These are phyloP conservation scores for Corynespora cassiicola DNA, from an alignment of 2,329 filamentous ascomycete species.

Conservation along the genomic window DNA sequence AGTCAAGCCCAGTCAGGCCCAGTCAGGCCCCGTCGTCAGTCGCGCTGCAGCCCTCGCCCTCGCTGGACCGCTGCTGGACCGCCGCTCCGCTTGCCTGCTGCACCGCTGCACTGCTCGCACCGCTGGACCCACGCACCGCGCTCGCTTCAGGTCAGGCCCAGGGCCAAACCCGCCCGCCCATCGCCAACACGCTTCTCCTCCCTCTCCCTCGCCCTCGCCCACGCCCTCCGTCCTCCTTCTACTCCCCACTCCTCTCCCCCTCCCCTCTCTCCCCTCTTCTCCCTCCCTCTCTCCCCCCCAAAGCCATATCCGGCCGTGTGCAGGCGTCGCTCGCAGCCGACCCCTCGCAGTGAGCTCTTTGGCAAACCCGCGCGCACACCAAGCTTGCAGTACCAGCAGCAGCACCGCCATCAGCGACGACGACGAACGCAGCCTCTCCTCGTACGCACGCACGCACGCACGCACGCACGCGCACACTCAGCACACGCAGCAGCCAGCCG, in stretches of 20 bases:
- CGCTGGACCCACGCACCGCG: no score
- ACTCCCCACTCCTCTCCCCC: slow-evolving; percentile 10
- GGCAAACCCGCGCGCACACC: no score
- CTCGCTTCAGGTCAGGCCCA: background rate
- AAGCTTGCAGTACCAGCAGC: no score
- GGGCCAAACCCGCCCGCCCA: slow-evolving; percentile 12
- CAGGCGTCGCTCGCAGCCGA: slow-evolving; percentile 27
- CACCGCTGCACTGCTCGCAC: no score
- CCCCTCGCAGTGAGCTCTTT: slow-evolving; percentile 23
- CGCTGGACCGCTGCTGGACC: no score
- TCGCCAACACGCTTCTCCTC: slow-evolving; percentile 11
- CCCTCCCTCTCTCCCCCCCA: slow-evolving; percentile 12
- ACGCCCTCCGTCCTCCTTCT: slow-evolving; percentile 11
- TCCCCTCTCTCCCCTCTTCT: slow-evolving; percentile 11
- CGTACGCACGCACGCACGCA: slow-evolving; percentile 21
- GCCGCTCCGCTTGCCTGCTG: no score
- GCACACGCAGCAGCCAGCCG: slow-evolving; percentile 17
- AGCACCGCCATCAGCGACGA: no score
- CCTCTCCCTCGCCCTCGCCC: slow-evolving; percentile 16
- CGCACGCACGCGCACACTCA: slow-evolving; percentile 21
- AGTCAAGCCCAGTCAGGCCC: no score
- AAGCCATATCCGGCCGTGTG: slow-evolving; percentile 14
- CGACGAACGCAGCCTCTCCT: slow-evolving; percentile 24
- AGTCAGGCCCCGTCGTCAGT: no score
- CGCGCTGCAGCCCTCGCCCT: no score